phyloP scores from a whole-genome alignment of 108 stramenopile genomes.

The Mediolabrus comicus region DNA sequence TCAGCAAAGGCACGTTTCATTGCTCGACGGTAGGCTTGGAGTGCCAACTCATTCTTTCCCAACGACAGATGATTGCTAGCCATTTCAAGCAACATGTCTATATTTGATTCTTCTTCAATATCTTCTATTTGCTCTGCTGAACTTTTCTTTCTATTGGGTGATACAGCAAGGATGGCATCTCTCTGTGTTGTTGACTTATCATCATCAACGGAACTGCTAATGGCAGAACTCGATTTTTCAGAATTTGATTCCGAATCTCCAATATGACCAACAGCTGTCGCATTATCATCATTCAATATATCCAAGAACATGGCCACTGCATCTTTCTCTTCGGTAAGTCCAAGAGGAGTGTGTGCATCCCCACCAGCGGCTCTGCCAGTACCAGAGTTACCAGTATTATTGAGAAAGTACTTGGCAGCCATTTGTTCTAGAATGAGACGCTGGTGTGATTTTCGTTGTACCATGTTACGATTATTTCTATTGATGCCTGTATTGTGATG shows the following conservation, averaged over 20 bases:
- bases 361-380: no score
- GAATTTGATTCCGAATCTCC: background rate
- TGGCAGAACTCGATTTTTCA: background rate
- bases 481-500: background rate
- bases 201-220: background rate
- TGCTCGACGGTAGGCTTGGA: conserved; percentile 29
- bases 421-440: conserved; percentile 31
- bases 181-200: background rate
- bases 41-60: conserved; percentile 26
- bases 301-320: background rate
- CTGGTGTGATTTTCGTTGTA: conserved; percentile 27
- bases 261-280: background rate
- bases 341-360: background rate
- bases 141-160: background rate
- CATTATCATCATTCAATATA: background rate
- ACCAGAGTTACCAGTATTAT: background rate
- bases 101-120: conserved; percentile 3
- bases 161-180: background rate
- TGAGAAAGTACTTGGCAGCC: conserved; percentile 27
- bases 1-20: conserved; percentile 41
- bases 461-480: background rate
- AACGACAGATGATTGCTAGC: conserved; percentile 34
- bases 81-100: conserved; percentile 28
- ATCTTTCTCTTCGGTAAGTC: background rate
- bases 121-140: background rate